These are phyloP conservation scores for Thalassiosira sp. DNA, from an alignment of 352 stramenopile genomes.

Conservation along the genomic window DNA sequence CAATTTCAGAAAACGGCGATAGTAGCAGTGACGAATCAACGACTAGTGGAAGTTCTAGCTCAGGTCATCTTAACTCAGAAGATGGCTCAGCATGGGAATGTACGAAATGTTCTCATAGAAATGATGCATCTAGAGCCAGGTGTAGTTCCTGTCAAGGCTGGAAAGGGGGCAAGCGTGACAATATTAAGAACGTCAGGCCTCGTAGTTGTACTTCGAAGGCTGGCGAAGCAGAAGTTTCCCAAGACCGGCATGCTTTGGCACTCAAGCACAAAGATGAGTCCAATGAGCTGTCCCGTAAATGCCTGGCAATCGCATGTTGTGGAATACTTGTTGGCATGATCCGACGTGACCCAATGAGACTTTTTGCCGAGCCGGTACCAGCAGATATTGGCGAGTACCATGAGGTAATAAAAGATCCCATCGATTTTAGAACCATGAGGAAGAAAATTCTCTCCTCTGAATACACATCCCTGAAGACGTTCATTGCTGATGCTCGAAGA, in stretches of 20 bases:
- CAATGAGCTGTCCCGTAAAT: slow-evolving; percentile 61
- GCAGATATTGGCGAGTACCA: slow-evolving; percentile 65
- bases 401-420: slow-evolving; percentile 72
- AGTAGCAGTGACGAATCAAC: slow-evolving; percentile 22
- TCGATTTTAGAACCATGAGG: slow-evolving; percentile 76
- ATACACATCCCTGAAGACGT: slow-evolving; percentile 66
- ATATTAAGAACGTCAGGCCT: slow-evolving; percentile 8
- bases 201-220: slow-evolving; percentile 32
- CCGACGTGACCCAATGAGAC: slow-evolving; percentile 68
- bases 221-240: slow-evolving; percentile 8
- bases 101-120: slow-evolving; percentile 24
- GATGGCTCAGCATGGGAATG: slow-evolving; percentile 21
- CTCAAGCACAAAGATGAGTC: slow-evolving; percentile 65
- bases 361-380: slow-evolving; percentile 75
- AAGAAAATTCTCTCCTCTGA: slow-evolving; percentile 62
- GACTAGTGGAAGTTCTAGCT: not conserved
- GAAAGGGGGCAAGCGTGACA: slow-evolving; percentile 16
- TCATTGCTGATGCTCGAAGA: slow-evolving; percentile 63
- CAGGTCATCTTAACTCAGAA: slow-evolving; percentile 4
- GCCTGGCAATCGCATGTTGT: slow-evolving; percentile 62
- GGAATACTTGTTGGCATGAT: slow-evolving; percentile 72
- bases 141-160: slow-evolving; percentile 21
- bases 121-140: slow-evolving; percentile 14
- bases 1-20: slow-evolving; percentile 29
- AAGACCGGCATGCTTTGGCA: slow-evolving; percentile 63